Evolutionary conservation across 1,284 basidiomycete species (phyloP).

Genomic region (Naganishia albida): DNA sequence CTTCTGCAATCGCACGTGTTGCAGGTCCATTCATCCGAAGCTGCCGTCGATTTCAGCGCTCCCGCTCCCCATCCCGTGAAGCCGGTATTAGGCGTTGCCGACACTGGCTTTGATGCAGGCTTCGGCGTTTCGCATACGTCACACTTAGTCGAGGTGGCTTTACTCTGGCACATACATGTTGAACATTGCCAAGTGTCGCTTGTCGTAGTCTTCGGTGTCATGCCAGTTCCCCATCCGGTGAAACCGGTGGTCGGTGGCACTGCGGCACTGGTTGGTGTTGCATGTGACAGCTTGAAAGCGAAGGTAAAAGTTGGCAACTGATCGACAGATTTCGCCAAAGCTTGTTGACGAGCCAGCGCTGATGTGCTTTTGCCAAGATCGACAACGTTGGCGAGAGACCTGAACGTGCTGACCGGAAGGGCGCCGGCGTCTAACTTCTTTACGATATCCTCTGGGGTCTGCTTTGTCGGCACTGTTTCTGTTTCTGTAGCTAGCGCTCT

Average conservation of each 20-base stretch:
- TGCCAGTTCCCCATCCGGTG: constrained; percentile 18
- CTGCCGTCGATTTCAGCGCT: background rate
- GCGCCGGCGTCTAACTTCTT: constrained; percentile 9
- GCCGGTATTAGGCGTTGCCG: background rate
- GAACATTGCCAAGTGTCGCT: constrained; percentile 6
- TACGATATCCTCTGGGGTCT: constrained; percentile 6
- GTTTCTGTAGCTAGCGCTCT: background rate
- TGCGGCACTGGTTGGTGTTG: background rate
- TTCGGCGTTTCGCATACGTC: background rate
- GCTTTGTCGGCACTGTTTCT: background rate
- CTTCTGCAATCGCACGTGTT: constrained; percentile 15
- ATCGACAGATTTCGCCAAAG: background rate
- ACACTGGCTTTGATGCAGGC: background rate
- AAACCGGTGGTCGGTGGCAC: background rate
- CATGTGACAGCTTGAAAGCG: background rate
- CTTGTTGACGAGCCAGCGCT: constrained; percentile 23
- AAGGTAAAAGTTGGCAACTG: constrained; percentile 17
- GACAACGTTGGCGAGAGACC: constrained; percentile 22
- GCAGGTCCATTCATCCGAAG: constrained; percentile 25
- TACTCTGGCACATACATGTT: constrained; percentile 19
- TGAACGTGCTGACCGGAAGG: constrained; percentile 30
- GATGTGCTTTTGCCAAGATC: constrained; percentile 23
- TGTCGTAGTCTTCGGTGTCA: background rate
- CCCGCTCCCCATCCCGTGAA: constrained; percentile 33
- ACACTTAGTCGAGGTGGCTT: background rate